Evolutionary conservation across 352 stramenopile species (phyloP).

Genomic region (Pythium myriotylum): DNA sequence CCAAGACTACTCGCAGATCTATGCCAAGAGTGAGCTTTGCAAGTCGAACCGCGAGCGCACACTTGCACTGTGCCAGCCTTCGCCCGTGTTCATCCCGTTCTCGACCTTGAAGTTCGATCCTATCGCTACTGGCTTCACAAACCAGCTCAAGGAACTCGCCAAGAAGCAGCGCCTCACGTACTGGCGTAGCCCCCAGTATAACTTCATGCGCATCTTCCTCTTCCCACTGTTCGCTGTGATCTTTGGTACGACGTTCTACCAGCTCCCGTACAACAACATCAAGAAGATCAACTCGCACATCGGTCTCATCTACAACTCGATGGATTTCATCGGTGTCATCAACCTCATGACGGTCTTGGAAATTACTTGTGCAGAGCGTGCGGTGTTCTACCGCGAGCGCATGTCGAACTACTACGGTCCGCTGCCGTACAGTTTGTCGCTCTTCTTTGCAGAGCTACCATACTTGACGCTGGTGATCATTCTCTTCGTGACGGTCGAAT

Average conservation of each 20-base stretch:
- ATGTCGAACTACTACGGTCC: conserved; percentile 80
- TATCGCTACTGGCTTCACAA: conserved; percentile 45
- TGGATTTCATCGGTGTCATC: conserved; percentile 68
- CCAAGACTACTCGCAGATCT: conserved; percentile 56
- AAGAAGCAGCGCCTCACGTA: conserved; percentile 51
- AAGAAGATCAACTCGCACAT: conserved; percentile 63
- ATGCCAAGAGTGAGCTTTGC: conserved; percentile 42
- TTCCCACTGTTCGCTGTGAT: conserved; percentile 54
- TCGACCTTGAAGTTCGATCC: conserved; percentile 48
- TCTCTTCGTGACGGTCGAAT: conserved; percentile 60
- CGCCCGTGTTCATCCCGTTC: conserved; percentile 34
- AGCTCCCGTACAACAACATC: conserved; percentile 31
- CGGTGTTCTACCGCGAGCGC: conserved; percentile 65
- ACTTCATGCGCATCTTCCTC: conserved; percentile 55
- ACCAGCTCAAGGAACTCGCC: conserved; percentile 37
- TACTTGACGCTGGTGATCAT: conserved; percentile 54
- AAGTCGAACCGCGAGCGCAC: conserved; percentile 32
- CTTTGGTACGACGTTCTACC: conserved; percentile 62
- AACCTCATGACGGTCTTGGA: conserved; percentile 66
- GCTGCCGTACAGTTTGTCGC: conserved; percentile 64
- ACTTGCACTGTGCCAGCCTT: conserved; percentile 17
- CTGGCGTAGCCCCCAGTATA: conserved; percentile 56
- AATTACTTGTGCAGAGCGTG: conserved; percentile 54
- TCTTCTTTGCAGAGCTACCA: conserved; percentile 66
- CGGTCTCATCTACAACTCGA: conserved; percentile 65